Base-by-base conservation (phyloP, 2,329 filamentous ascomycete genomes). In the Fusarium sambucinum region DNA sequence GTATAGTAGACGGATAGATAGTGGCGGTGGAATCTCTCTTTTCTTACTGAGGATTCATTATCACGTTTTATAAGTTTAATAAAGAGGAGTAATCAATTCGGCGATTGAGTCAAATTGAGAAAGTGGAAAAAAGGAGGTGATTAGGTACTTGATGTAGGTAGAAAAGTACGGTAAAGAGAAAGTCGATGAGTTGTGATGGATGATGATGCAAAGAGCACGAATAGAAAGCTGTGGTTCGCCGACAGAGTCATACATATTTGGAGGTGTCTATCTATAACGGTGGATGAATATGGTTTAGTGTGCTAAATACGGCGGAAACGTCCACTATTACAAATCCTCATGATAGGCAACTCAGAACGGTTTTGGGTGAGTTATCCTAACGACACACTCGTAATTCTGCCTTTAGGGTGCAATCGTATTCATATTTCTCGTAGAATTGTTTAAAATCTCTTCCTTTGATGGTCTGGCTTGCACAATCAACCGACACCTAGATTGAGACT, bases 171-270 rank as follows among this genome's bases (percentile, higher is more conserved):
- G 33, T 25, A 42, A 38, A 21, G 35, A 21, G 35, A 17, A 16
- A 44, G 40, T 55, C 25, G 40, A 65, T 21, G 38, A 30, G 47
- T 41, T 41, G 48, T 54, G 46, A 69, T 53, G 41, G 53, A 61
- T 65, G 60, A 62, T 70, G 71, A 70, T 73, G 70, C 59, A 59
- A 70, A 60, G 68, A 70, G 54, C 23, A 46, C 55, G 55, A 55
- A 63, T 57, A 58, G 68, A 37, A 58, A 52, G 58, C 63, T 70
- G 54, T 57, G 47, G 59, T 70, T 70, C 53, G 66, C 68, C 67
- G 68, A 29, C 38, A 55, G 68, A 68, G 68, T 70, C 67, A 70
- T 61, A 55, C 29, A 19, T 30, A 11, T 25, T 27, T 42, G 21
- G 5, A 19, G 8, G 42, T 23, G 41, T 53, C 32, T 42, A 13